Evolutionary conservation across 306 rosid genomes (phyloP).

Genomic region (Quercus ilex): DNA sequence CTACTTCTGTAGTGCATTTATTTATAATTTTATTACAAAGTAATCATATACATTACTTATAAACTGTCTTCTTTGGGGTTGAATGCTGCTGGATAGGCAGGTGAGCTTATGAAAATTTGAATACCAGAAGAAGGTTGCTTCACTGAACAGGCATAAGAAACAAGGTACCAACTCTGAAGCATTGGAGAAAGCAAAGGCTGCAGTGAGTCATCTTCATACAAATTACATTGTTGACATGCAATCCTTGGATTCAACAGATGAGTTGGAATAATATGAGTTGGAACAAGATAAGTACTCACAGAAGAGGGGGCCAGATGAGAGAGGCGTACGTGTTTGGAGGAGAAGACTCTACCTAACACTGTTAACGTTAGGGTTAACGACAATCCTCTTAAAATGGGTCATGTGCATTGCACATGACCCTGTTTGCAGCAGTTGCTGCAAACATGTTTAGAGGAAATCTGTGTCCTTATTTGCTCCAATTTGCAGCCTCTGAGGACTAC

Average conservation of each 20-base stretch:
- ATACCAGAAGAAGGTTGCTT: constrained; percentile 76
- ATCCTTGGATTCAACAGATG: constrained; percentile 96
- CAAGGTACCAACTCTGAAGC: constrained; percentile 62
- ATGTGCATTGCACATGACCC: no score
- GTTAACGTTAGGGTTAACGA: no score
- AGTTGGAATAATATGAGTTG: constrained; percentile 23
- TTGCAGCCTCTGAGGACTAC: constrained; percentile 84
- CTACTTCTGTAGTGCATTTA: background rate
- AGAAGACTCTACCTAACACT: no score
- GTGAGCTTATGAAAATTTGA: constrained; percentile 85
- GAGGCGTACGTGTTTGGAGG: no score
- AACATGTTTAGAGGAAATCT: no score
- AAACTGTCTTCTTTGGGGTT: constrained; percentile 12
- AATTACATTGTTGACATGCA: constrained; percentile 97
- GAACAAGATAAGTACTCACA: constrained; percentile 48
- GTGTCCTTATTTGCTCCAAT: constrained; percentile 13
- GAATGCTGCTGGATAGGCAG: constrained; percentile 61
- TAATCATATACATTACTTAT: background rate
- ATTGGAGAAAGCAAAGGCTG: constrained; percentile 84
- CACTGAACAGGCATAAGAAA: constrained; percentile 73
- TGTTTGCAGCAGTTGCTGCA: no score
- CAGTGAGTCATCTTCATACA: constrained; percentile 87
- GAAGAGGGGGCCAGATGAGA: constrained; percentile 42
- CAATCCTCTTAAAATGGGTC: no score
- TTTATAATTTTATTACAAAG: background rate